Base-by-base conservation (phyloP, 1,284 basidiomycete genomes). In the Heterobasidion annosum region DNA sequence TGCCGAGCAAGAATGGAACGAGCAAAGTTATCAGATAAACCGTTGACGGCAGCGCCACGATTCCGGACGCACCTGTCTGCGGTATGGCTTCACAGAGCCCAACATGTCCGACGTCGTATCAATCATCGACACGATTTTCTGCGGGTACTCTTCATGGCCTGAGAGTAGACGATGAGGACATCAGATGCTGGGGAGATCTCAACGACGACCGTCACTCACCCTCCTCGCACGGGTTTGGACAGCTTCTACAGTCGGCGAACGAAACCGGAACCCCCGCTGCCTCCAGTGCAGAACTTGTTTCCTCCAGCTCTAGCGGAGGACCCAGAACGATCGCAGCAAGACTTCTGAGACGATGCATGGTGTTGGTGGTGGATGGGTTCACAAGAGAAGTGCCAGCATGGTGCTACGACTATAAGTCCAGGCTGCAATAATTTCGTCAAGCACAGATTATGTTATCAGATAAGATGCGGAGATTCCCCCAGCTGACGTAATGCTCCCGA, bases 41-140 rank as follows among this genome's bases (percentile, higher is more conserved):
- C 43, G 42, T 34, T 55, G 25, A 37, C 47, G 34, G n/a, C 37
- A 50, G 34, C 16, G 43, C 9, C 51, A 16, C 10, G 4, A 3
- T 25, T 35, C 10, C 37, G 50, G 16, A 66, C 76, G 58, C 58
- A 87, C 88, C 75, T 90, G 87, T 44, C 89, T 83, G 53, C 81
- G 79, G 63, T 90, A 93, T 1, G 91, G 84, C 66, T 89, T 88
- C 33, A 93, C 79, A 32, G 85, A 82, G 7, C 93, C 93, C 13
- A 93, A 70, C 78, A 97, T 81, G 53, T 88, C 80, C 13, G 80
- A 81, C 52, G 86, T 83, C 74, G 80, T 83, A 70, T 95, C 91
- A 45, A 89, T 61, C 74, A 57, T 85, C 78, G 65, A 93, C 2
- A 35, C 37, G 7, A 61, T 85, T 52, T 78, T 79, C 16, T 68